Base-by-base conservation (phyloP, 805 yeast species). In the Suhomyces faveliae region DNA sequence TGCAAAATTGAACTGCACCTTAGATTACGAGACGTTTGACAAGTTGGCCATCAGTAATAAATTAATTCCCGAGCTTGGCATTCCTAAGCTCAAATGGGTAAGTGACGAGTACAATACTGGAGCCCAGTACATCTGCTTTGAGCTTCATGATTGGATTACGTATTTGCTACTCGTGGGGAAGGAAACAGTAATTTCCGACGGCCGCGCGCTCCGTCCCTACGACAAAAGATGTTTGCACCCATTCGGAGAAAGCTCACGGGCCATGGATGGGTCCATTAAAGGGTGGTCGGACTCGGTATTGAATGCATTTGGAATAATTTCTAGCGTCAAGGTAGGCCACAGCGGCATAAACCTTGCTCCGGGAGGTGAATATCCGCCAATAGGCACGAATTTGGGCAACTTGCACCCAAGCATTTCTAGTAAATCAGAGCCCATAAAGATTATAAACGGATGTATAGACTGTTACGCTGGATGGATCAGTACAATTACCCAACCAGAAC, bases 381-480 rank as follows among this genome's bases (percentile, higher is more conserved):
- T 65, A 6, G 70, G 66, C 4, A 11, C n/a, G 2, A 38, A 58
- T 0, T 40, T 45, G 4, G 50, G 47, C 2, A 40, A 49, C 19
- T 27, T 53, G 9, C 50, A 41, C 13, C 47, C 47, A 8, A 45
- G 57, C 5, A 19, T 17, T 17, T 5, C 23, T 15, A 11, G 5
- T 3, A 17, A 3, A 21, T 20, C 38, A 11, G 30, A 27, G 23
- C 22, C 17, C 2, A 49, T 58, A 1, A 52, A 58, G 1, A 61
- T 71, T 3, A 64, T 67, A 7, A 74, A 75, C 44, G 84, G 85
- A 13, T 77, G 82, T 30, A 81, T 81, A 30, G 86, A 82, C 55
- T 78, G 85, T 47, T 81, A 82, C 56, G 77, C 80, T 1, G 78
- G 83, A 2, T 79, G 80, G 78, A 57, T 79, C 11, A 65, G 78